Percentiles rank a stretch among this genome's conserved stretches.
Conservation (phyloP, 2,329 filamentous ascomycete species). For the Fusarium sp. region DNA sequence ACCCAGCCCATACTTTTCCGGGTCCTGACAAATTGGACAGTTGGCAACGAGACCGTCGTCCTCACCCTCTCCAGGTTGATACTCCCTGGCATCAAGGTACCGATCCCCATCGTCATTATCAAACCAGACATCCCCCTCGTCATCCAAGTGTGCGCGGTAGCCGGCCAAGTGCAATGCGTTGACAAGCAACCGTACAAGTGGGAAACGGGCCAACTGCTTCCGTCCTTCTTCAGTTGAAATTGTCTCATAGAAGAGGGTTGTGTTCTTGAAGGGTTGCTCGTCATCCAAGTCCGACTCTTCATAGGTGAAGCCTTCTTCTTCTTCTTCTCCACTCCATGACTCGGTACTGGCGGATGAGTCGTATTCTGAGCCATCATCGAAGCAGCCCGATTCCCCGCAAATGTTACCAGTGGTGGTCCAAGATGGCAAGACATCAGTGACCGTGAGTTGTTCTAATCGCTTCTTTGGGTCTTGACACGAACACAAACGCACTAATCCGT, state of each 20-base stretch:
- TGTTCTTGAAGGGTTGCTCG: neutral
- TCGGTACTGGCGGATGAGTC: neutral
- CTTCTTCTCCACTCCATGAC: neutral
- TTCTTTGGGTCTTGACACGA: neutral
- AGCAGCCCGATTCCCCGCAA: neutral
- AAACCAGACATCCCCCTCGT: accelerated
- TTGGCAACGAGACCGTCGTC: neutral
- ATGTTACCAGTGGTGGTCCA: neutral
- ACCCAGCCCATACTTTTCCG: neutral
- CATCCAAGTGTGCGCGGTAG: neutral
- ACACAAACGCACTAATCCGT: neutral
- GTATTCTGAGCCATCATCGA: neutral
- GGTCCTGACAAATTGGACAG: neutral
- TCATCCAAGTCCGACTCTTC: neutral
- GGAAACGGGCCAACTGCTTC: neutral
- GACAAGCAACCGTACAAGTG: neutral
- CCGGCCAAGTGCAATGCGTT: neutral
- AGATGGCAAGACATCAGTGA: neutral
- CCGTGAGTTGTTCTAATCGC: neutral
- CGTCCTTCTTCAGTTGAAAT: neutral
- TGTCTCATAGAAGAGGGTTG: neutral
- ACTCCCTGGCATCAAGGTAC: neutral
- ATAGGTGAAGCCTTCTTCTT: neutral
- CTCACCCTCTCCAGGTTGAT: neutral
- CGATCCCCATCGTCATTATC: neutral